Evolutionary conservation across 177 flowering plant species (phyloP).

Genomic region (Vitis hybrid): DNA sequence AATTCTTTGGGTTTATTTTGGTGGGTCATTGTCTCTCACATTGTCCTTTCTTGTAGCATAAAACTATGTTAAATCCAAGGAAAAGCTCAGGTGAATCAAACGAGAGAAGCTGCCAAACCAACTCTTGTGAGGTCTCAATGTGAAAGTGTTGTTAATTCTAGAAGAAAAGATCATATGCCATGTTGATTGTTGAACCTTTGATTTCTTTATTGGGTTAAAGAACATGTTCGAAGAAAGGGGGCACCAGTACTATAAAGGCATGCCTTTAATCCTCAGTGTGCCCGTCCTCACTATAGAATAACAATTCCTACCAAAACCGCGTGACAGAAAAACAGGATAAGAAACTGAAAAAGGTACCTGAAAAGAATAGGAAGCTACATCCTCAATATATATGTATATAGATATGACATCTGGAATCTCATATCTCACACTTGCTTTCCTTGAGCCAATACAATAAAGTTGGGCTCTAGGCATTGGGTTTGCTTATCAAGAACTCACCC

Average conservation of each 20-base stretch:
- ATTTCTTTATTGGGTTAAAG: no score
- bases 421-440: slow-evolving; percentile 11
- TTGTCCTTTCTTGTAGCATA: slow-evolving; percentile 4
- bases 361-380: slow-evolving; percentile 16
- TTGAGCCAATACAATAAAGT: slow-evolving; percentile 4
- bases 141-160: no score
- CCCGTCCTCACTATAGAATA: no score
- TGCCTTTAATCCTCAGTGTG: no score
- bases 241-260: no score
- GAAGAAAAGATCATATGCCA: no score
- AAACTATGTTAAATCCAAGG: background rate
- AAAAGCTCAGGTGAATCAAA: no score
- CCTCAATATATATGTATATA: slow-evolving; percentile 14
- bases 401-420: slow-evolving; percentile 1
- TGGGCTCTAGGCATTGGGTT: slow-evolving; percentile 5
- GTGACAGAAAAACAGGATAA: background rate
- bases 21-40: slow-evolving; percentile 3
- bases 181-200: no score
- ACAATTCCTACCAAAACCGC: no score
- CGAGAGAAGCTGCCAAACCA: no score
- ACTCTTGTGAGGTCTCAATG: no score
- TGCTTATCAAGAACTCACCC: slow-evolving; percentile 6
- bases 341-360: slow-evolving; percentile 7
- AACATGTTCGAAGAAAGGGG: no score
- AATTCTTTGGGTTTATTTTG: slow-evolving; percentile 4